These are phyloP conservation scores for Termitomyces sp. DNA, from an alignment of 768 basidiomycete species.

Conservation along the genomic window DNA sequence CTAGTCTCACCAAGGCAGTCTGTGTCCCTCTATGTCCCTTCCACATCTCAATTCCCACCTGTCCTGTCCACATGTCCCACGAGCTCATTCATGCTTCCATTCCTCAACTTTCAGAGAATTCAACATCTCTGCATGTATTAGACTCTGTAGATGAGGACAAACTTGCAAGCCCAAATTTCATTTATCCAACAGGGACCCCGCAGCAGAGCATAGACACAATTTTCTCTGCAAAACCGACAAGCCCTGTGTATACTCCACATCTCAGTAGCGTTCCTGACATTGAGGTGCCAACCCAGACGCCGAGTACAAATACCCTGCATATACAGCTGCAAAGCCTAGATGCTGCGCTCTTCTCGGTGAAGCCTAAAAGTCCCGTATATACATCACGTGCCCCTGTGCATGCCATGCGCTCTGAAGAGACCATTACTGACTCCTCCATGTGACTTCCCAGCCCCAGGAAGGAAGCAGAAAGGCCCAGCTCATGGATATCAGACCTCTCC, in stretches of 20 bases:
- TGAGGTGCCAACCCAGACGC: not conserved
- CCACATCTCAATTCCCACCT: too few relatives aligned
- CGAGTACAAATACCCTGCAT: not conserved
- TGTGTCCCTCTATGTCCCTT: too few relatives aligned
- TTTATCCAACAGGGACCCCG: not conserved
- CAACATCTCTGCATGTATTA: too few relatives aligned
- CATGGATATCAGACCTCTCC: conserved; percentile 46
- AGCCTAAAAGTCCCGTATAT: conserved; percentile 9
- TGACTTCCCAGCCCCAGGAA: conserved; percentile 14
- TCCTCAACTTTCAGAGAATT: too few relatives aligned
- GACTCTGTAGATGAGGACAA: too few relatives aligned
- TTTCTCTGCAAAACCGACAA: conserved; percentile 13
- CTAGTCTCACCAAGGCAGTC: too few relatives aligned
- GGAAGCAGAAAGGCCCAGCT: conserved; percentile 28
- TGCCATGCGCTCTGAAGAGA: conserved; percentile 14
- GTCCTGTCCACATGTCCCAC: too few relatives aligned
- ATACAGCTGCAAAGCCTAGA: not conserved
- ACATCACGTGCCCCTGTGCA: conserved; percentile 10
- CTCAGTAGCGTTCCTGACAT: not conserved
- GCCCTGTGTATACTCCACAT: conserved; percentile 14
- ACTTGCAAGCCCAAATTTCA: too few relatives aligned
- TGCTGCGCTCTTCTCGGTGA: conserved; percentile 2
- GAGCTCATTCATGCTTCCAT: too few relatives aligned
- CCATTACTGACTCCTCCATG: conserved; percentile 9
- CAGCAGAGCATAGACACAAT: conserved; percentile 3